phyloP scores from a whole-genome alignment of 1,139 yeast genomes.

The Hemisphaericaspora xylofermentans region DNA sequence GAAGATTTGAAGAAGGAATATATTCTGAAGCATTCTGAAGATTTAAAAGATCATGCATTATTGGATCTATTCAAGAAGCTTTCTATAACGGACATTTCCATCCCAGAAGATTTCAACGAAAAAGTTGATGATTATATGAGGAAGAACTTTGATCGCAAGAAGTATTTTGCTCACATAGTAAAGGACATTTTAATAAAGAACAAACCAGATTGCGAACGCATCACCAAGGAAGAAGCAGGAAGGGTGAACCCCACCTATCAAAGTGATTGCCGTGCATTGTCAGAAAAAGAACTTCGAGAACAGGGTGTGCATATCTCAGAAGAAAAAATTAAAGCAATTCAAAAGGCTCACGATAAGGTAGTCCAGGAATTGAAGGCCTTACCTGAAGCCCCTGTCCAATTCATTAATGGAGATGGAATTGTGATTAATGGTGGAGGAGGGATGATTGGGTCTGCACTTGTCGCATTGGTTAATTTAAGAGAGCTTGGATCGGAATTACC shows the following conservation, averaged over 20 bases:
- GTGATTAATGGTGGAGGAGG: conserved; percentile 34
- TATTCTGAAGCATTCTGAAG: conserved; percentile 17
- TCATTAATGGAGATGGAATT: conserved; percentile 35
- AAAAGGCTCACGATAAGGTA: conserved; percentile 25
- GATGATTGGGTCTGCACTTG: conserved; percentile 30
- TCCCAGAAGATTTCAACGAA: conserved; percentile 8
- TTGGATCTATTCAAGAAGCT: conserved; percentile 20
- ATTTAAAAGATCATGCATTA: conserved; percentile 20
- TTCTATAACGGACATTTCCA: conserved; percentile 4
- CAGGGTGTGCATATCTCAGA: conserved; percentile 13
- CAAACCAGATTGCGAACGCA: conserved; percentile 23
- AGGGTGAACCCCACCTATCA: conserved; percentile 19
- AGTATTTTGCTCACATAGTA: conserved; percentile 17
- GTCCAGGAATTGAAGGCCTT: conserved; percentile 24
- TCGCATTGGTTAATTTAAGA: conserved; percentile 31
- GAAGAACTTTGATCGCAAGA: conserved; percentile 16
- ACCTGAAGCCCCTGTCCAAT: conserved; percentile 24
- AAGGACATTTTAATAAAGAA: conserved; percentile 18
- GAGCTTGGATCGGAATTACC: conserved; percentile 36
- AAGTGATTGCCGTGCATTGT: conserved; percentile 20
- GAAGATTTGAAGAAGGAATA: conserved; percentile 23
- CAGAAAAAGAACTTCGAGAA: conserved; percentile 15
- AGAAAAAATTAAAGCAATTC: conserved; percentile 23
- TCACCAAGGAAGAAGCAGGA: conserved; percentile 25
- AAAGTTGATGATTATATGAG: conserved; percentile 12